Evolutionary conservation across 2,329 filamentous ascomycete species (phyloP).

Genomic region (Fusarium sp.): DNA sequence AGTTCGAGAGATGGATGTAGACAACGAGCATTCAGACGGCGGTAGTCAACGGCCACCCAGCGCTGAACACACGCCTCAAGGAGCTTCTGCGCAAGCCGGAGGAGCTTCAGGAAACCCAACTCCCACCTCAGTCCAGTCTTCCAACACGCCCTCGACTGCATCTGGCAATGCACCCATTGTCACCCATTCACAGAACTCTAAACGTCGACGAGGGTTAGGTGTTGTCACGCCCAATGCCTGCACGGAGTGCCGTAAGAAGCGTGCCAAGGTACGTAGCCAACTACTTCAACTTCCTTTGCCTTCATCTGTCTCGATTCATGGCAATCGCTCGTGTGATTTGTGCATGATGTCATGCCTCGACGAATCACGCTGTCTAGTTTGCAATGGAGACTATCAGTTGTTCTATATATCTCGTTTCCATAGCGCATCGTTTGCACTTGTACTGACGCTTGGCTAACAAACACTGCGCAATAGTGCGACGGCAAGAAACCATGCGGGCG

Average conservation of each 20-base stretch:
- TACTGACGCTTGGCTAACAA: constrained; percentile 25
- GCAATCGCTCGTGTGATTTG: neutral
- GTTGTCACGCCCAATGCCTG: constrained; percentile 71
- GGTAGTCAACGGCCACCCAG: constrained; percentile 50
- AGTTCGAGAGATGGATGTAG: constrained; percentile 49
- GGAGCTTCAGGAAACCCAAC: constrained; percentile 48
- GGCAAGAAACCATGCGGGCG: constrained; percentile 67
- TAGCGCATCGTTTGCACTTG: neutral
- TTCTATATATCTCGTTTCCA: neutral
- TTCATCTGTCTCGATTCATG: neutral
- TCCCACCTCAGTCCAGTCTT: constrained; percentile 46
- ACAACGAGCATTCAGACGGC: constrained; percentile 48
- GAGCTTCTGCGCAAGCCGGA: constrained; percentile 33
- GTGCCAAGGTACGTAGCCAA: constrained; percentile 63
- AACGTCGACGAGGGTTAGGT: constrained; percentile 66
- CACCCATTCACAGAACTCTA: constrained; percentile 54
- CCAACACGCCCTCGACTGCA: constrained; percentile 44
- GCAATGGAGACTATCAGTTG: neutral
- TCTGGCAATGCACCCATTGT: constrained; percentile 38
- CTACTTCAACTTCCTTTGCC: neutral
- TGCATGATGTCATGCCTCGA: neutral
- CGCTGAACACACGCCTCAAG: constrained; percentile 52
- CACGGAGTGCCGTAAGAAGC: constrained; percentile 71
- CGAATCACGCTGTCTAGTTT: neutral
- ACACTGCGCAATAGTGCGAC: constrained; percentile 62